Evolutionary conservation across 192 early-diverging fungal species (phyloP), one percentile per base, ranked within the genome.

Genomic region (Coemansia sp.): DNA sequence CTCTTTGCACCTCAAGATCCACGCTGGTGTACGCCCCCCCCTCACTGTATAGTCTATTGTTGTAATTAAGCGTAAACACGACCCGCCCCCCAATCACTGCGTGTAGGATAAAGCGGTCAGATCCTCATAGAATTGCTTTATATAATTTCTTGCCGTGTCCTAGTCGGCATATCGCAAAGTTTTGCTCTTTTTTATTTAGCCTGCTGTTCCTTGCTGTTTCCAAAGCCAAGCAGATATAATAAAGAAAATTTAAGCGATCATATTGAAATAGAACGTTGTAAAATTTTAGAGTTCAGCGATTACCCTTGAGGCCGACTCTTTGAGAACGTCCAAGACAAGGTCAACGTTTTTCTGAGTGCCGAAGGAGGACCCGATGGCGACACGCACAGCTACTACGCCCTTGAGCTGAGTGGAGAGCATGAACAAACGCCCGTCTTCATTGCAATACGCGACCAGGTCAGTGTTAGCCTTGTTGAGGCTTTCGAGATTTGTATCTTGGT

Each of bases 381-480:
- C 68, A 0, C 82, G 78, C 46, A 85, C 57, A 1, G 74, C 82
- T 20, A 71, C 69, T 1, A 24, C 59, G 60, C 78, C 82, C 38
- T 76, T 76, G 18, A 85, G 29, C 36, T 74, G 71, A 24, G 82
- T 77, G 5, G 71, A 74, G 6, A 74, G 66, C 71, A 85, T 31
- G 54, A 80, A 85, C 64, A 85, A 75, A 34, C 82, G 77, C n/a
- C 71, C 68, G 40, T 80, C 82, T 11, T 41, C 65, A 20, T 79
- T 73, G 46, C 85, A 85, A 5, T 44, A 38, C 11, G 62, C 57
- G 20, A 78, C 64, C 0, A 80, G 60, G 24, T 72, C 68, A 0
- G 47, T 63, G 47, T 84, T 87, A 20, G 75, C 67, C n/a, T 33
- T 46, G 67, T 87, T 80, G 29, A 74, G 63, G 5, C 29, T 41